Evolutionary conservation across 176 grass and related monocot species (phyloP).

Genomic region (Alloteropsis semialata): DNA sequence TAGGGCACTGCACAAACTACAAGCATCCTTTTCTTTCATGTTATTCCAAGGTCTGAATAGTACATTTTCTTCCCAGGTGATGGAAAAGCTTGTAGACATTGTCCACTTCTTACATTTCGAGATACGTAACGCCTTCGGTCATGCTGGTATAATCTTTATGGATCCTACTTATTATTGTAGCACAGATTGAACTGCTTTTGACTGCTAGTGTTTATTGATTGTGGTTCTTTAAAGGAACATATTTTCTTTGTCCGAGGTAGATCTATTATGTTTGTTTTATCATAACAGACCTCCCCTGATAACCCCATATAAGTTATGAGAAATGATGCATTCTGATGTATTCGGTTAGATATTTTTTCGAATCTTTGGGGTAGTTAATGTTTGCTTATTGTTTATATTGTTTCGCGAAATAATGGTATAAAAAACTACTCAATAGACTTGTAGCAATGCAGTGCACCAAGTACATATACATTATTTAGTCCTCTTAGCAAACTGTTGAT

Average conservation of each 20-base stretch:
- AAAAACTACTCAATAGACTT: not conserved
- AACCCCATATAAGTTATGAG: not conserved
- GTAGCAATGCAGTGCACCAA: not conserved
- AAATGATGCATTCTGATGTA: conserved; percentile 24
- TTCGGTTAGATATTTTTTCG: conserved; percentile 34
- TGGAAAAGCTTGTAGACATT: conserved; percentile 88
- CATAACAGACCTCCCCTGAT: not conserved
- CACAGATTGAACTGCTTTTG: conserved; percentile 16
- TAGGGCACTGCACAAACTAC: not conserved
- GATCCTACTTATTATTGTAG: conserved; percentile 5
- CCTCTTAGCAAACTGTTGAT: not conserved
- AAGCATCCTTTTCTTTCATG: not conserved
- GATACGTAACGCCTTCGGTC: conserved; percentile 66
- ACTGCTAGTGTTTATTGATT: conserved; percentile 19
- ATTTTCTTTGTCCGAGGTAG: conserved; percentile 13
- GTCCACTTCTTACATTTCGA: conserved; percentile 87
- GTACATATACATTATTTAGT: not conserved
- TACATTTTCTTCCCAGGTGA: conserved; percentile 48
- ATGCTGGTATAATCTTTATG: conserved; percentile 69
- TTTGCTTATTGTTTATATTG: conserved; percentile 4
- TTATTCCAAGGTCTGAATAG: conserved; percentile 23
- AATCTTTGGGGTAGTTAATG: not conserved
- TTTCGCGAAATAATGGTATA: conserved; percentile 15
- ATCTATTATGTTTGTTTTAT: conserved; percentile 19
- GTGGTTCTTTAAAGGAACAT: conserved; percentile 17